Conservation (phyloP, 345 rosid genomes). For the Reutealis trisperma region DNA sequence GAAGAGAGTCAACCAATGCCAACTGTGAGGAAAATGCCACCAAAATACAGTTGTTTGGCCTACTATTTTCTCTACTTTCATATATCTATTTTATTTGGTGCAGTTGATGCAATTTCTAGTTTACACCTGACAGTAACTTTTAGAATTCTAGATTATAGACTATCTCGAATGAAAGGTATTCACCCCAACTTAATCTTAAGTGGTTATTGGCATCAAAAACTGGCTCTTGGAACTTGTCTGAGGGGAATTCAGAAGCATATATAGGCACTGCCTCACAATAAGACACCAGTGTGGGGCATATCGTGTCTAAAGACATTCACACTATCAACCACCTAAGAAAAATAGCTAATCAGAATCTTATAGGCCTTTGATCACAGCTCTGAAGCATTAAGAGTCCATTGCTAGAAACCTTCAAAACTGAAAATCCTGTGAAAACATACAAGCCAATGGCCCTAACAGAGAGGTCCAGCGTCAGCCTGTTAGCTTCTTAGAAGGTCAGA, state of each 20-base stretch:
- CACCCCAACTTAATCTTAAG: slow-evolving; percentile 1
- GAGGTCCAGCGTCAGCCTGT: slow-evolving; percentile 85
- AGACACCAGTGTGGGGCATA: slow-evolving; percentile 8
- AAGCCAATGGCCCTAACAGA: slow-evolving; percentile 85
- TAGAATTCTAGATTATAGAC: slow-evolving; percentile 4
- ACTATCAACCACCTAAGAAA: too few species aligned
- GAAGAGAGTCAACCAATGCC: not conserved
- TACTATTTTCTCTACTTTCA: not conserved
- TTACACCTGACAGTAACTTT: not conserved
- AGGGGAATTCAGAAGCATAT: not conserved
- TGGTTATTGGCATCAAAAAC: not conserved
- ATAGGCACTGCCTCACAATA: not conserved
- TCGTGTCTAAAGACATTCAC: not conserved
- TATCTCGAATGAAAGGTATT: slow-evolving; percentile 7
- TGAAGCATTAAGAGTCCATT: slow-evolving; percentile 36
- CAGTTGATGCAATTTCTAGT: slow-evolving; percentile 14
- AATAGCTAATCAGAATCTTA: not conserved
- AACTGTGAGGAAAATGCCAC: not conserved
- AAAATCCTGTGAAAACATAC: slow-evolving; percentile 82
- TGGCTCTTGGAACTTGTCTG: slow-evolving; percentile 14
- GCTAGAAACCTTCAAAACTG: slow-evolving; percentile 44
- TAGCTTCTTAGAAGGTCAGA: slow-evolving; percentile 97
- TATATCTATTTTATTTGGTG: not conserved
- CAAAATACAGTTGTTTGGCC: not conserved
- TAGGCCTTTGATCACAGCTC: slow-evolving; percentile 33